A percentile compares a stretch with the other conserved stretches of the same genome.
These are phyloP conservation scores for Diutina pseudorugosa DNA, from an alignment of 1,139 yeast genomes.

Conservation along the genomic window DNA sequence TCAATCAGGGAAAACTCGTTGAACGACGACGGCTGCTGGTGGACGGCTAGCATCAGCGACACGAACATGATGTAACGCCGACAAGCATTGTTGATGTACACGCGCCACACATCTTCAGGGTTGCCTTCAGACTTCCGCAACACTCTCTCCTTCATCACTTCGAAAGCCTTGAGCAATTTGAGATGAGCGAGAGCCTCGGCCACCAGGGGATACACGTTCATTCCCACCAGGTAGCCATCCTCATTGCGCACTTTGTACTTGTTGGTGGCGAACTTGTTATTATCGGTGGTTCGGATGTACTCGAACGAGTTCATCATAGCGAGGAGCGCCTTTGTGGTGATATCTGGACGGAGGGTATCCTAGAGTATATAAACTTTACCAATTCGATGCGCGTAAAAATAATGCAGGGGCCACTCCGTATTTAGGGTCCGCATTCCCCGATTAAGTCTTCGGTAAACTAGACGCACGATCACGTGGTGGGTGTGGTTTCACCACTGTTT, in stretches of 20 bases:
- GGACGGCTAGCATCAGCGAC: constrained; percentile 1
- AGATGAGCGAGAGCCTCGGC: neutral
- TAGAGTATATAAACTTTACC: neutral
- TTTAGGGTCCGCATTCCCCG: neutral
- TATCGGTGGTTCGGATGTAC: constrained; percentile 1
- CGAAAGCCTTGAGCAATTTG: neutral
- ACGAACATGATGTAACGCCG: constrained; percentile 2
- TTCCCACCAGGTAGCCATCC: constrained; percentile 3
- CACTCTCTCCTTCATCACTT: constrained; percentile 1
- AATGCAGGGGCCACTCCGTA: neutral
- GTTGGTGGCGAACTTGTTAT: constrained; percentile 2
- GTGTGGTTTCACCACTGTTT: neutral
- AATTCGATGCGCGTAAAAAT: neutral
- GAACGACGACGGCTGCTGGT: constrained; percentile 1
- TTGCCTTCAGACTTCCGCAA: neutral
- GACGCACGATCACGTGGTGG: neutral
- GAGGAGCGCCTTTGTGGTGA: neutral
- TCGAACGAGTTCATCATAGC: constrained; percentile 1
- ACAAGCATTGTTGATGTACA: neutral
- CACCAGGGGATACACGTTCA: neutral
- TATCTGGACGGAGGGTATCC: neutral
- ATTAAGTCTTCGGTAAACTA: neutral
- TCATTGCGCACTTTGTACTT: constrained; percentile 1
- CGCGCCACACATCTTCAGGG: constrained; percentile 1
- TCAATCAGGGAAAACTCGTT: constrained; percentile 1